A percentile compares a stretch with the other conserved stretches of the same genome.
phyloP scores from a whole-genome alignment of 257 asterid genomes.

The Misopates orontium region DNA sequence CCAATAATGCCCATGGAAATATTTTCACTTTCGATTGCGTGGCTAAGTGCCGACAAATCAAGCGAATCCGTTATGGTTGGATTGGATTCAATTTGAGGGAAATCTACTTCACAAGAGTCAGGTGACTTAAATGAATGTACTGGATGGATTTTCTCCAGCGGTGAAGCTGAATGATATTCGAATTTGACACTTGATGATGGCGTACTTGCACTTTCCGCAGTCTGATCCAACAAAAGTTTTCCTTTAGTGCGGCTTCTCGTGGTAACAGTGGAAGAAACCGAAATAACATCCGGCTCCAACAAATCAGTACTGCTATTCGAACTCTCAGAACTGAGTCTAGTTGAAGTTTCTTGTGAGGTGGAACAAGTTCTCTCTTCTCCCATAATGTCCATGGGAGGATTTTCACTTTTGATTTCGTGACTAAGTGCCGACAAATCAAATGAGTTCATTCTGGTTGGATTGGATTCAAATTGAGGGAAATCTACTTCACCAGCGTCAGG shows the following conservation, averaged over 20 bases:
- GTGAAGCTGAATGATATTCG: conserved; percentile 27
- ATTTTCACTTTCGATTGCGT: conserved; percentile 38
- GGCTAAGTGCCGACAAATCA: conserved; percentile 42
- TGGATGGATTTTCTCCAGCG: conserved; percentile 43
- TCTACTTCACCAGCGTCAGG: conserved; percentile 33
- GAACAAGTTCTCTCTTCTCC: conserved; percentile 47
- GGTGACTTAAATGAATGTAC: conserved; percentile 37
- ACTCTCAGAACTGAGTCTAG: conserved; percentile 31
- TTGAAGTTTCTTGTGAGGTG: conserved; percentile 41
- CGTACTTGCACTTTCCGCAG: conserved; percentile 29
- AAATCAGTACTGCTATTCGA: conserved; percentile 39
- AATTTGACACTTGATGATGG: conserved; percentile 48
- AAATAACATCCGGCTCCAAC: conserved; percentile 58
- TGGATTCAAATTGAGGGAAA: conserved; percentile 28
- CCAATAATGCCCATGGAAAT: conserved; percentile 54
- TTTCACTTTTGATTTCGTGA: conserved; percentile 37
- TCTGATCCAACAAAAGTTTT: conserved; percentile 39
- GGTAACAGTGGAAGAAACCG: conserved; percentile 59
- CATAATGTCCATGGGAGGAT: conserved; percentile 50
- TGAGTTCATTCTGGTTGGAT: conserved; percentile 33
- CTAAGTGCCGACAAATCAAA: conserved; percentile 47
- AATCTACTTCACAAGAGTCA: conserved; percentile 30
- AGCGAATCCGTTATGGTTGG: conserved; percentile 39
- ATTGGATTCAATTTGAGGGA: conserved; percentile 28
- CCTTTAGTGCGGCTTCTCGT: conserved; percentile 74